Evolutionary conservation across 2,329 filamentous ascomycete species (phyloP).

Genomic region (Endothia cerciana): DNA sequence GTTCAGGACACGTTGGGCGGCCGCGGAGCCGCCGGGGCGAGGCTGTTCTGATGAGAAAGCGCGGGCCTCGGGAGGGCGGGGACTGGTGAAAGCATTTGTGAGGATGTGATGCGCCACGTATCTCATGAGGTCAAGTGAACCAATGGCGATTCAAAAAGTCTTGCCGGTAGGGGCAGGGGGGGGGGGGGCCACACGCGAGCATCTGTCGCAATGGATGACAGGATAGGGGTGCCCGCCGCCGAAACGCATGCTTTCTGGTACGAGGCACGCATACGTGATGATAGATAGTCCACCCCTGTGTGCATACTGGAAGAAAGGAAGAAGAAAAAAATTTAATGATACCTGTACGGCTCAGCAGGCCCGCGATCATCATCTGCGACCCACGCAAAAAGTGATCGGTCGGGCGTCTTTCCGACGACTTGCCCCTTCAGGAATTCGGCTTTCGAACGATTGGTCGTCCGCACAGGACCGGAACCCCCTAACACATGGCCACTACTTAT

Average conservation of each 20-base stretch:
- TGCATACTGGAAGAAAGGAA: background rate
- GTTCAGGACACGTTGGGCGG: constrained; percentile 5
- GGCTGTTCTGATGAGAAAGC: constrained; percentile 7
- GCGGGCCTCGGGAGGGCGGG: background rate
- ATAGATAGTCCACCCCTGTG: background rate
- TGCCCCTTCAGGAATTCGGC: too few species aligned
- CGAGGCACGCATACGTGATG: background rate
- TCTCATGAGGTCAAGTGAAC: background rate
- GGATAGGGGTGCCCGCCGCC: background rate
- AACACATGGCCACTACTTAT: too few species aligned
- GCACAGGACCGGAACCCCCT: too few species aligned
- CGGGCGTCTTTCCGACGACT: too few species aligned
- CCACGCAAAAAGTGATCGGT: too few species aligned
- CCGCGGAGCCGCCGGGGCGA: background rate
- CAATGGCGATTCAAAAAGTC: background rate
- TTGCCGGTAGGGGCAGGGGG: background rate
- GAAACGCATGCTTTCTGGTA: background rate
- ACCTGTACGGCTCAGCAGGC: background rate
- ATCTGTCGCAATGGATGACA: background rate
- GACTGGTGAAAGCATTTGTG: background rate
- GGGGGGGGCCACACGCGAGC: background rate
- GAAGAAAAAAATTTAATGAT: background rate
- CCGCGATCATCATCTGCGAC: too few species aligned
- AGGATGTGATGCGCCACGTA: background rate
- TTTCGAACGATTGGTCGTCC: too few species aligned